Evolutionary conservation across 768 basidiomycete species (phyloP), one percentile per base, ranked within the genome.

Genomic region (Amanita muscaria): DNA sequence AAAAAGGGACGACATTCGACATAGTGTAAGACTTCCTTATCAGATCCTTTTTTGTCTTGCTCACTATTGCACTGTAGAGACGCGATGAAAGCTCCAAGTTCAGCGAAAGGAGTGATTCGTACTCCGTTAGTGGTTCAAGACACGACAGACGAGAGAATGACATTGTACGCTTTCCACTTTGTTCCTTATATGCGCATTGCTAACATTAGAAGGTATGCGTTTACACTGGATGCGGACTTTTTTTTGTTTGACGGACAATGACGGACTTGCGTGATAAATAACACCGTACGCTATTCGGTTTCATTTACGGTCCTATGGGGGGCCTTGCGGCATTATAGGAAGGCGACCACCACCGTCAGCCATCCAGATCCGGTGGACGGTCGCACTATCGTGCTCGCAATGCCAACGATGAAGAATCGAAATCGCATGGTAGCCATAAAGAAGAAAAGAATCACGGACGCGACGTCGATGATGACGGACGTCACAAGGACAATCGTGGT

Each of bases 201-300:
- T 49, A 45, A 49, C 48, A 39, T 49, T 40, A 42, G 27, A 49
- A 49, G 48, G 32, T 44, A 25, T 30, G 35, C 38, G 24, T 39
- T 34, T 39, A n/a, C 25, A 30, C 44, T 46, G 34, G 10, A 44
- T 12, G 12, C 35, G 42, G 22, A 33, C 16, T 36, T 29, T 29
- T 29, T 29, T 5, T n/a, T n/a, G n/a, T 39, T 19, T 21, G 22
- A 11, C n/a, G 37, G 37, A n/a, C 37, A 16, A 27, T 15, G 3
- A 44, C 33, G 44, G 36, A n/a, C 38, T 45, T 42, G 22, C 21
- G 23, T 40, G 22, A 40, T 15, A 2, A 14, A 22, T 15, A 32
- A 29, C 5, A 16, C n/a, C n/a, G n/a, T n/a, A n/a, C n/a, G n/a
- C n/a, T n/a, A n/a, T n/a, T n/a, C n/a, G n/a, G n/a, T n/a, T n/a